These are phyloP conservation scores for Torulaspora globosa DNA, from an alignment of 1,139 yeast genomes.

Conservation along the genomic window DNA sequence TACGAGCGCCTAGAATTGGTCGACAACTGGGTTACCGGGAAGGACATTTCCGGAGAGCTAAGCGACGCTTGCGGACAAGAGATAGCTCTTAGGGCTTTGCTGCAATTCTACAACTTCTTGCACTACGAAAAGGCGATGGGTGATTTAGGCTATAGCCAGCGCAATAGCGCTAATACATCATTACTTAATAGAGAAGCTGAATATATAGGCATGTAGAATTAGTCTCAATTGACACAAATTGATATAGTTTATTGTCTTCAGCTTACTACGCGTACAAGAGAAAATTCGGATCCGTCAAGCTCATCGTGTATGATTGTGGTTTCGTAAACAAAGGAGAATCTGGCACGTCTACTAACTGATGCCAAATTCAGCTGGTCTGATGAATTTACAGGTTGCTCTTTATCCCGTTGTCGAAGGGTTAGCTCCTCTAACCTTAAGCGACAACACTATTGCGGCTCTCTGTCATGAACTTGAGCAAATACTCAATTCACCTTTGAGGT, in stretches of 20 bases:
- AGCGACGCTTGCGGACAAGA: slow-evolving; percentile 84
- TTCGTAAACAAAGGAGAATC: slow-evolving; percentile 4
- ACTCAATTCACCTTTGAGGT: slow-evolving; percentile 15
- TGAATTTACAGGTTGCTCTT: slow-evolving; percentile 20
- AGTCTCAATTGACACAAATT: slow-evolving; percentile 1
- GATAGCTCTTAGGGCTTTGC: slow-evolving; percentile 70
- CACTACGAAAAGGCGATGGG: slow-evolving; percentile 53
- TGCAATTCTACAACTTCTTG: slow-evolving; percentile 71
- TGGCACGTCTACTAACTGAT: background rate
- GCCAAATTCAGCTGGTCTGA: background rate
- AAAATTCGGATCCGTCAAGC: background rate
- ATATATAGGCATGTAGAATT: slow-evolving; percentile 13
- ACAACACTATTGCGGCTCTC: slow-evolving; percentile 12
- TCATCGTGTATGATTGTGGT: slow-evolving; percentile 3
- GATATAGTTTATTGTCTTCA: background rate
- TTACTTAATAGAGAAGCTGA: slow-evolving; percentile 27
- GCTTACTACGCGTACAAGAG: background rate
- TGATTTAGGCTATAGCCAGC: slow-evolving; percentile 50
- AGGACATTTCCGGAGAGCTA: slow-evolving; percentile 70
- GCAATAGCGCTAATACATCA: slow-evolving; percentile 28
- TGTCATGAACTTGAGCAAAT: slow-evolving; percentile 15
- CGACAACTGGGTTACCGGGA: slow-evolving; percentile 89
- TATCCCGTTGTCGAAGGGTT: slow-evolving; percentile 18
- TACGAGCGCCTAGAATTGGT: slow-evolving; percentile 66
- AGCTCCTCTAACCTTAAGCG: slow-evolving; percentile 18